Evolutionary conservation across 495 filamentous ascomycete genomes (phyloP), one percentile per base, ranked within the genome.

Genomic region (Podospora pseudocomata): DNA sequence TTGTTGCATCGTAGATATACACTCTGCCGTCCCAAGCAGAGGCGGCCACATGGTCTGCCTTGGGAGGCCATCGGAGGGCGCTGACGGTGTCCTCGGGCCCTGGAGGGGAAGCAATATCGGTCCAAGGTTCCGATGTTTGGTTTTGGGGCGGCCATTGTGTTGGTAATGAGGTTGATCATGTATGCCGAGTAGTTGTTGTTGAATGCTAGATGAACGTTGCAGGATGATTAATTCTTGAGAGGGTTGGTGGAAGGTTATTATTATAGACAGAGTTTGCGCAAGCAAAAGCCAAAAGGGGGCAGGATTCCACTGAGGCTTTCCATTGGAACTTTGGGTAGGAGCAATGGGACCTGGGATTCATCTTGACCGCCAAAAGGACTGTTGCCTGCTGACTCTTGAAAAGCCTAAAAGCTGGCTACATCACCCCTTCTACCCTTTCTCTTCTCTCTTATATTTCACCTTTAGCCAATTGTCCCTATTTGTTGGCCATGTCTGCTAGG

Each of bases 1-100:
- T 79, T 65, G 89, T 88, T 78, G 95, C 90, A 77, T 96, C 90
- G 78, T 96, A 97, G 73, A 97, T 94, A 72, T 91, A 89, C 70
- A 96, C 91, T 72, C 92, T 93, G 78, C 94, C 96, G 75, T 97
- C 94, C 94, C 94, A 97, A 56, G 90, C 94, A 63, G 92, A 84
- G 54, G 95, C 90, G 32, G 94, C 93, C 18, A 97, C 81, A 79
- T 92, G 87, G 64, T 97, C 89, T 67, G 83, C 84, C 65, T 84
- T 81, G 0, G 92, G 88, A n/a, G 91, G 94, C 79, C 95, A 97
- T 49, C 84, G 81, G 68, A 97, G 78, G 72, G 94, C 90, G 27
- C 92, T 93, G 73, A 97, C 88, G 74, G 92, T 90, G 80, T 97
- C 94, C 61, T 91, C 87, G 16, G 94, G 93, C 19, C 88, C 90